Conservation (phyloP, 2,329 filamentous ascomycete species). For the Venturia nashicola region DNA sequence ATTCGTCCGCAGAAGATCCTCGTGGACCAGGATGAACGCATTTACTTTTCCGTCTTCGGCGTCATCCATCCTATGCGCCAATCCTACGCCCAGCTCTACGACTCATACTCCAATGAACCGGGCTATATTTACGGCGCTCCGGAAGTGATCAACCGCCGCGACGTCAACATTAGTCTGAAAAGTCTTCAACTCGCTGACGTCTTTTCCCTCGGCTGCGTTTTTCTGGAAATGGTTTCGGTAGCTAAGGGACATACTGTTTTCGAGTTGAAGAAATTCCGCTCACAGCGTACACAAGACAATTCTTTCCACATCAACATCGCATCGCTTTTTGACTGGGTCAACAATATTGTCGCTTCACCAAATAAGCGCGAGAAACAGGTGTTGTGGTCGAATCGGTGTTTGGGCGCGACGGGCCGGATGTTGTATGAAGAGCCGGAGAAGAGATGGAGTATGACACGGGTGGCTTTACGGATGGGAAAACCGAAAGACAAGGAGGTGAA, state of each 20-base stretch:
- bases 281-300: conserved; percentile 20
- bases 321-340: not conserved
- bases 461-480: not conserved
- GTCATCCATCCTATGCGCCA: conserved; percentile 17
- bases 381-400: not conserved
- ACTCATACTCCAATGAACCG: conserved; percentile 14
- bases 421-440: conserved; percentile 4
- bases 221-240: conserved; percentile 26
- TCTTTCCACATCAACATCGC: conserved; percentile 26
- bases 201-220: conserved; percentile 27
- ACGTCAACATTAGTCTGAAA: conserved; percentile 3
- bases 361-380: not conserved
- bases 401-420: not conserved
- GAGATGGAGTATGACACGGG: conserved; percentile 2
- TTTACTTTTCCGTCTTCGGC: conserved; percentile 25
- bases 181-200: conserved; percentile 22
- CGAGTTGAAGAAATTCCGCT: conserved; percentile 22
- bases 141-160: conserved; percentile 23
- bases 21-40: conserved; percentile 15
- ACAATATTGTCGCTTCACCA: not conserved
- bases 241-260: conserved; percentile 23
- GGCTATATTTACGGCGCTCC: conserved; percentile 26
- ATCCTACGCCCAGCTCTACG: conserved; percentile 19
- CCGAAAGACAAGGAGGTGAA: not conserved
- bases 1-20: conserved; percentile 27